Conservation (phyloP, 768 basidiomycete species). For the Mycena vitilis region DNA sequence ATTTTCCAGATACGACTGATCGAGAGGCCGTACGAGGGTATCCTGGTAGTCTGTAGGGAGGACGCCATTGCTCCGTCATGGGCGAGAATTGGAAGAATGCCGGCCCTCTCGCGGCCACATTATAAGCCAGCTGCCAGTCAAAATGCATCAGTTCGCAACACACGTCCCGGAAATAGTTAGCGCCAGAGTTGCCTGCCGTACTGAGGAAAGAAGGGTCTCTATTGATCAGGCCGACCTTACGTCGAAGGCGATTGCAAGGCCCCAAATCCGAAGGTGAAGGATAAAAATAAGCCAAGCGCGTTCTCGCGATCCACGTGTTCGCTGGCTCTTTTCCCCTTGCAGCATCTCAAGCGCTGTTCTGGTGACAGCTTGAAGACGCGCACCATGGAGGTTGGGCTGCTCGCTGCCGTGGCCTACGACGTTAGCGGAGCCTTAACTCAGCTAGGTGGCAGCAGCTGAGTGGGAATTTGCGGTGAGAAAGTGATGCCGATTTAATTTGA, state of each 20-base stretch:
- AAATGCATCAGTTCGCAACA: slow-evolving; percentile 22
- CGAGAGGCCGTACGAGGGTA: slow-evolving; percentile 9
- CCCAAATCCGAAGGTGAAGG: slow-evolving; percentile 25
- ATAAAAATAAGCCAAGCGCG: slow-evolving; percentile 21
- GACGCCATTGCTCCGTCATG: slow-evolving; percentile 21
- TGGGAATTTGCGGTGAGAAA: slow-evolving; percentile 25
- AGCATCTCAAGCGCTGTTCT: slow-evolving; percentile 1
- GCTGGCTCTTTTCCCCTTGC: slow-evolving; percentile 24
- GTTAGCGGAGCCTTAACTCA: slow-evolving; percentile 16
- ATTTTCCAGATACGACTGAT: slow-evolving; percentile 20
- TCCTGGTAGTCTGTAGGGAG: slow-evolving; percentile 21
- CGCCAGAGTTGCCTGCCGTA: slow-evolving; percentile 27
- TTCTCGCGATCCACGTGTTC: slow-evolving; percentile 30
- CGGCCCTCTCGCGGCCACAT: slow-evolving; percentile 1
- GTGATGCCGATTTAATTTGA: slow-evolving; percentile 24
- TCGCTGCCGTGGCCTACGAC: slow-evolving; percentile 5
- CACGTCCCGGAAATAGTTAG: slow-evolving; percentile 27
- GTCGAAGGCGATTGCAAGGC: slow-evolving; percentile 31
- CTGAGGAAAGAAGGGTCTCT: slow-evolving; percentile 31
- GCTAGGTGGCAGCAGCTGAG: background rate
- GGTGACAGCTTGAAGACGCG: background rate
- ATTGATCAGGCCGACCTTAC: slow-evolving; percentile 30
- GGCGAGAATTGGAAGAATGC: background rate
- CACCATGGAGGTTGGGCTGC: slow-evolving; percentile 2
- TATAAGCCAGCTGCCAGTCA: slow-evolving; percentile 23